A percentile compares a stretch with the other conserved stretches of the same genome.
phyloP scores from a whole-genome alignment of 768 basidiomycete species.

The Mycena crocata region DNA sequence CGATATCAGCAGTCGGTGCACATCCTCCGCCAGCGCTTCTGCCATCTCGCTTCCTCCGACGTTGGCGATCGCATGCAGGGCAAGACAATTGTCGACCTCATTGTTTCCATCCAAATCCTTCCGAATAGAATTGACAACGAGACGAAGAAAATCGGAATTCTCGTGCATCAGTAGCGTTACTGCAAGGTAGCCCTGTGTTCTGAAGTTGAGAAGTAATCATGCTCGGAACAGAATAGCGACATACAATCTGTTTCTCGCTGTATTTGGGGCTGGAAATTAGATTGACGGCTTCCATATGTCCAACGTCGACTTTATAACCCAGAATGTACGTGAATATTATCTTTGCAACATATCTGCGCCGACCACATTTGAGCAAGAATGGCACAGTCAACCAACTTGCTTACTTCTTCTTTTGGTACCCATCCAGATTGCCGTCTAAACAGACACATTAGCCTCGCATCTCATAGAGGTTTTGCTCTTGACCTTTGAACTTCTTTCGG shows the following conservation, averaged over 20 bases:
- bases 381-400: conserved; percentile 36
- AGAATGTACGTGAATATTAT: conserved; percentile 99
- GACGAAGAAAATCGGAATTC: conserved; percentile 94
- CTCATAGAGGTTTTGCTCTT: conserved; percentile 39
- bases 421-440: conserved; percentile 85
- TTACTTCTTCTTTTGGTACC: conserved; percentile 94
- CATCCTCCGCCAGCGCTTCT: conserved; percentile 92
- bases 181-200: conserved; percentile 90
- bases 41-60: conserved; percentile 99
- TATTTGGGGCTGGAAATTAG: conserved; percentile 96
- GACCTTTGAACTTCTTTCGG: conserved; percentile 98
- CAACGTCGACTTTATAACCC: conserved; percentile 98
- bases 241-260: conserved; percentile 98
- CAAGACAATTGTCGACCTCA: conserved; percentile 96
- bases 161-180: conserved; percentile 98
- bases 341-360: conserved; percentile 91
- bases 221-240: conserved; percentile 41
- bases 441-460: conserved; percentile 21
- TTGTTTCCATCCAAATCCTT: conserved; percentile 96
- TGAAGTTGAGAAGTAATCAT: conserved; percentile 8
- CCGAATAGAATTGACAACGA: conserved; percentile 98
- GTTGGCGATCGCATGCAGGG: conserved; percentile 97
- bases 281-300: conserved; percentile 99
- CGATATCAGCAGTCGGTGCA: conserved; percentile 94
- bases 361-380: conserved; percentile 12